Percentiles rank a stretch among this genome's conserved stretches.
Evolutionary conservation across 2,329 filamentous ascomycete species (phyloP).

Genomic region (Colletotrichum lindemuthianum): DNA sequence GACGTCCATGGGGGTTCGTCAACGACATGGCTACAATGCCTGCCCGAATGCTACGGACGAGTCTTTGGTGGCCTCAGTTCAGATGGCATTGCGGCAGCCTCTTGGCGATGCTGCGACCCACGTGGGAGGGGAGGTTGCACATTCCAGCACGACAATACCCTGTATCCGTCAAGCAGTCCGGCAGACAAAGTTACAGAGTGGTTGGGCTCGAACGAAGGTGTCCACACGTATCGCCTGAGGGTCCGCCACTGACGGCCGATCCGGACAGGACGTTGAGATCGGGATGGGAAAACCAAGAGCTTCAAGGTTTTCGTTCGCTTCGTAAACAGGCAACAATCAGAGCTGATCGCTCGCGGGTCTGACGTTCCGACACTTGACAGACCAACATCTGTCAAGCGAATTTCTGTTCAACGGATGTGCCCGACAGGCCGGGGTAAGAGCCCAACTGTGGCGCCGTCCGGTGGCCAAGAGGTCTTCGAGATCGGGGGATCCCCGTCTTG

Average conservation of each 20-base stretch:
- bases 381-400: background rate
- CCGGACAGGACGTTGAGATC: conserved; percentile 22
- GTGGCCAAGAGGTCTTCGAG: conserved; percentile 3
- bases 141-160: background rate
- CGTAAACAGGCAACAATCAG: background rate
- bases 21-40: background rate
- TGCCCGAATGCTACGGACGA: background rate
- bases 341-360: conserved; percentile 7
- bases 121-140: conserved; percentile 6
- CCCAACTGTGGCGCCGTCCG: conserved; percentile 5
- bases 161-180: background rate
- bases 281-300: conserved; percentile 14
- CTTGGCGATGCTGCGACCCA: conserved; percentile 20
- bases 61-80: conserved; percentile 21
- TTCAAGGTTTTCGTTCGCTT: conserved; percentile 10
- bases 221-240: conserved; percentile 12
- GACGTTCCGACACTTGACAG: conserved; percentile 4
- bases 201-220: background rate
- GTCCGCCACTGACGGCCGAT: conserved; percentile 18
- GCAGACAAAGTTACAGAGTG: background rate
- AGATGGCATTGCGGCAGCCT: conserved; percentile 20
- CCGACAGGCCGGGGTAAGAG: conserved; percentile 18
- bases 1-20: background rate
- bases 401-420: conserved; percentile 6
- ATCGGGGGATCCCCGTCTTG: conserved; percentile 32